Percentiles rank a stretch among this genome's conserved stretches.
Conservation (phyloP, 768 basidiomycete genomes). For the Kwoniella sp. region DNA sequence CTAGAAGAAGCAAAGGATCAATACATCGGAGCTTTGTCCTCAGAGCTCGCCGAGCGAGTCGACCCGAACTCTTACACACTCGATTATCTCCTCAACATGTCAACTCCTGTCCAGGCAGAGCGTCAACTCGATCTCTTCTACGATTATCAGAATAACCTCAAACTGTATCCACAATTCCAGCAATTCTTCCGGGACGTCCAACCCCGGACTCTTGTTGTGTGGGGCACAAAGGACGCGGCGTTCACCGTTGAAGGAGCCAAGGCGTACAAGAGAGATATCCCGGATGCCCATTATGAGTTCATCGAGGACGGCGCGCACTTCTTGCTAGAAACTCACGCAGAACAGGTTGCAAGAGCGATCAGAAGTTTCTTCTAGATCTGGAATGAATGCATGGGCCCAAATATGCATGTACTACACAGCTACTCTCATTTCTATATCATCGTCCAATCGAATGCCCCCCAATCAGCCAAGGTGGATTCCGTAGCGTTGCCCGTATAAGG, state of each 20-base stretch:
- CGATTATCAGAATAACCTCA: slow-evolving; percentile 59
- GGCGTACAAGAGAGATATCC: slow-evolving; percentile 58
- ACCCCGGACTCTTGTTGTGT: slow-evolving; percentile 60
- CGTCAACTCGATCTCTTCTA: slow-evolving; percentile 60
- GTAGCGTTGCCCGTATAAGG: neutral
- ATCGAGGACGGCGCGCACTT: slow-evolving; percentile 61
- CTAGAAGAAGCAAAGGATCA: slow-evolving; percentile 7
- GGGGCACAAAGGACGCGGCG: slow-evolving; percentile 61
- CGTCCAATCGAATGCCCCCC: neutral
- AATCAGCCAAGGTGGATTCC: neutral
- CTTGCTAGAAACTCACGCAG: slow-evolving; percentile 58
- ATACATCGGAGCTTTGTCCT: slow-evolving; percentile 41
- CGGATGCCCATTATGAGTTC: slow-evolving; percentile 56
- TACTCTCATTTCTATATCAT: neutral
- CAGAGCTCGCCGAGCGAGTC: slow-evolving; percentile 44
- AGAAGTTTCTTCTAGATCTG: slow-evolving; percentile 50
- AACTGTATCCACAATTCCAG: slow-evolving; percentile 60
- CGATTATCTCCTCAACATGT: slow-evolving; percentile 58
- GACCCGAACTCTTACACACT: slow-evolving; percentile 57
- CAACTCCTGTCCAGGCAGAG: slow-evolving; percentile 54
- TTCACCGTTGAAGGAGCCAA: slow-evolving; percentile 60
- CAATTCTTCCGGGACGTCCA: slow-evolving; percentile 58
- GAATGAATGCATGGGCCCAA: neutral
- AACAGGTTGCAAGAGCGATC: slow-evolving; percentile 56
- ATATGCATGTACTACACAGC: neutral